Percentiles rank a stretch among this genome's conserved stretches.
Conservation (phyloP, 305 asterid genomes). For the Solanum aculeatissimum region DNA sequence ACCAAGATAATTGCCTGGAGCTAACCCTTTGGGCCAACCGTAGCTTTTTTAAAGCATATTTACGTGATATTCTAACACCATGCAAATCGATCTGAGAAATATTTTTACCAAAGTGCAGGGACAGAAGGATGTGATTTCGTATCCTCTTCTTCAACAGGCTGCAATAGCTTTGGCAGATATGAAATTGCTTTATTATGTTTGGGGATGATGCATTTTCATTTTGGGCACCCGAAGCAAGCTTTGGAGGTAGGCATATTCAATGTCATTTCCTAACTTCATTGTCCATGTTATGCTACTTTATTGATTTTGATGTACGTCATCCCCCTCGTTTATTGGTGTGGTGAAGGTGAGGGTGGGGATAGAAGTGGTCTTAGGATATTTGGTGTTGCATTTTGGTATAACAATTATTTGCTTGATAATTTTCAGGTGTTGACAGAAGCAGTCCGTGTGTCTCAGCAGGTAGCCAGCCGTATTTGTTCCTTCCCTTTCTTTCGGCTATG, state of each 20-base stretch:
- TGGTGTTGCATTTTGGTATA: not conserved
- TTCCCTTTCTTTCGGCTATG: not conserved
- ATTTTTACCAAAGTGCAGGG: slow-evolving; percentile 91
- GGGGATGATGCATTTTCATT: slow-evolving; percentile 95
- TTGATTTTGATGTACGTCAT: not conserved
- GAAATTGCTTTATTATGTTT: slow-evolving; percentile 80
- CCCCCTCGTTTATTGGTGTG: not conserved
- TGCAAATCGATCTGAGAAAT: slow-evolving; percentile 11
- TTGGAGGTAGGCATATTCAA: slow-evolving; percentile 56
- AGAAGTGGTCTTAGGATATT: not conserved
- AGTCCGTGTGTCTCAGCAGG: slow-evolving; percentile 94
- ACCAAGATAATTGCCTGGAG: not conserved
- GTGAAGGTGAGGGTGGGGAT: not conserved
- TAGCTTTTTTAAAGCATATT: not conserved
- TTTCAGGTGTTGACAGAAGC: slow-evolving; percentile 91
- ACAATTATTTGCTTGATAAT: slow-evolving; percentile 10
- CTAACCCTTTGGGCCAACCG: not conserved
- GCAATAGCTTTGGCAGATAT: slow-evolving; percentile 64
- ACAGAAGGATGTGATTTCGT: slow-evolving; percentile 74
- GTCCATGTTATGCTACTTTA: slow-evolving; percentile 6
- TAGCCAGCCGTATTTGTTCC: slow-evolving; percentile 11
- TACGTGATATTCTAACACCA: not conserved
- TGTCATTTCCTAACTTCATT: slow-evolving; percentile 1
- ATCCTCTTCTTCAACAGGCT: slow-evolving; percentile 47
- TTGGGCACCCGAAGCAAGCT: slow-evolving; percentile 89